Evolutionary conservation across 148 eudicot genomes (phyloP).

Genomic region (Pouteria glomerata): DNA sequence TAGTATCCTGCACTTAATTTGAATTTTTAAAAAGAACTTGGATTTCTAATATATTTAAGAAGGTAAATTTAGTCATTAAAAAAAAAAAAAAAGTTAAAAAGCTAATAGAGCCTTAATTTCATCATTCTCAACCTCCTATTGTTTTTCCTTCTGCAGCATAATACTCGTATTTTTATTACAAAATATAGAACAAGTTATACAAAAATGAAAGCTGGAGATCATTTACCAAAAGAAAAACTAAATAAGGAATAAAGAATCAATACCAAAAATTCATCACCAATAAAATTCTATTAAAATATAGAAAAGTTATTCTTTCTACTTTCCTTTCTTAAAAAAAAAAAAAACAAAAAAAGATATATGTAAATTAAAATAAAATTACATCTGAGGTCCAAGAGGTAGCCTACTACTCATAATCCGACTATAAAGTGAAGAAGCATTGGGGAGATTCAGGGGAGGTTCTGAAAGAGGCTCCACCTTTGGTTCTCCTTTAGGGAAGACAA

Average conservation of each 20-base stretch:
- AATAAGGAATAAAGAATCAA: constrained; percentile 3
- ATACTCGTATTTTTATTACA: too few species aligned
- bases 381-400: constrained; percentile 39
- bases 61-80: too few species aligned
- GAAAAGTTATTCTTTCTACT: constrained; percentile 8
- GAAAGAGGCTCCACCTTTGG: constrained; percentile 41
- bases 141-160: too few species aligned
- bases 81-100: too few species aligned
- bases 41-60: too few species aligned
- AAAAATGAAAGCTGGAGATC: not conserved
- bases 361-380: constrained; percentile 18
- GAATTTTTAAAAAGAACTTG: too few species aligned
- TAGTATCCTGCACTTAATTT: too few species aligned
- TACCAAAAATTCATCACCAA: constrained; percentile 8
- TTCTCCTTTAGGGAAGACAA: constrained; percentile 35
- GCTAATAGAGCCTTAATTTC: too few species aligned
- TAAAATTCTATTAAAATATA: not conserved
- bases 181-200: too few species aligned
- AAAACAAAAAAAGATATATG: not conserved
- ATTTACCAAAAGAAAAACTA: not conserved
- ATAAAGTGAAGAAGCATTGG: constrained; percentile 29
- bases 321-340: constrained; percentile 2
- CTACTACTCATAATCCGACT: constrained; percentile 42
- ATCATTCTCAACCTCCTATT: too few species aligned
- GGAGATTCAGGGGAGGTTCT: constrained; percentile 28